Evolutionary conservation across 2,329 filamentous ascomycete genomes (phyloP), one percentile per base, ranked within the genome.

Genomic region (Ustilaginoidea virens): DNA sequence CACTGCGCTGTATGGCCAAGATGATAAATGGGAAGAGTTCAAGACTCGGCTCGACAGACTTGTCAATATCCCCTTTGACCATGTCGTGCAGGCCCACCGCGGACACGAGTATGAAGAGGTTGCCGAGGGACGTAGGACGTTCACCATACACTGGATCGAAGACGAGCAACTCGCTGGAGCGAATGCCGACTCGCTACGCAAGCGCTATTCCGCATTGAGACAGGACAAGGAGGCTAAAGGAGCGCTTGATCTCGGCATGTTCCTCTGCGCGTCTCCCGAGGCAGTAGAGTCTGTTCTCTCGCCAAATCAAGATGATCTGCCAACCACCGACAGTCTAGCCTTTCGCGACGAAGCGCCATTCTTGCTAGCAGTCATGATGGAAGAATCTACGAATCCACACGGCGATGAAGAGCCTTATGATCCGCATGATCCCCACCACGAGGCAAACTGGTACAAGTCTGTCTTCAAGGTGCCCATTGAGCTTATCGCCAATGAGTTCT

Each of bases 391-490:
- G n/a, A 28, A 36, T 20, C 29, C 34, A 12, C 33, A 34, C 14
- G 25, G 30, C 20, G 27, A 31, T 25, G 32, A 33, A 28, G 32
- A 33, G 24, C 19, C 30, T 7, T 22, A 28, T 13, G 37, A 36
- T 16, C 31, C 31, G 8, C 26, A 38, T 22, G 31, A 34, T 18
- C 27, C 25, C 13, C 26, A 28, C 6, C 17, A 28, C 26, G 20
- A 29, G 24, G 15, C 16, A 27, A 25, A 31, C 23, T 39, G 39
- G 34, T 39, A 33, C 30, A 36, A 39, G 26, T 25, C 36, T 12
- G 36, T 40, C 9, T 40, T 41, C 25, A 37, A 37, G 24, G 38
- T 37, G 15, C 31, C 39, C 7, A 30, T 30, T n/a, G 39, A 41
- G 29, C 27, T 40, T 14, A 21, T 41, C 4, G 22, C 28, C n/a